phyloP scores from a whole-genome alignment of 345 rosid species.

The Eucalyptus curtisii region DNA sequence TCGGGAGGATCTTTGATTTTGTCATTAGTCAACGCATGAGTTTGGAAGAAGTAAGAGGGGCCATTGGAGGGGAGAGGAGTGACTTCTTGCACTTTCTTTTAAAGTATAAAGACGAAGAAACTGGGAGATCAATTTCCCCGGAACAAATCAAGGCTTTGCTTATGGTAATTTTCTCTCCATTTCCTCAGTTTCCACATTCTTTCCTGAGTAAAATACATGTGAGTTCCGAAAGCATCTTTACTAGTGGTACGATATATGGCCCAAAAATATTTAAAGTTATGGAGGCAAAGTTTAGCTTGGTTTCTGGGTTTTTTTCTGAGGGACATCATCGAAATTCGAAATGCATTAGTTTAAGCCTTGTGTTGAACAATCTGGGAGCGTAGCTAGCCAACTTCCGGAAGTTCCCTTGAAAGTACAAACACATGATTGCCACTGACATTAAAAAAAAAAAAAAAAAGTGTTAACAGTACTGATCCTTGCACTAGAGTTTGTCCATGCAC shows the following conservation, averaged over 20 bases:
- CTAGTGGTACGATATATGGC: fast-evolving
- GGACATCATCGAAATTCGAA: not conserved
- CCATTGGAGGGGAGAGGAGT: not conserved
- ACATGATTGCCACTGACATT: not conserved
- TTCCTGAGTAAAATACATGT: not conserved
- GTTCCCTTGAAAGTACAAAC: not conserved
- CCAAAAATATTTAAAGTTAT: not conserved
- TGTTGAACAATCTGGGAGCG: not conserved
- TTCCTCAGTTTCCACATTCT: not conserved
- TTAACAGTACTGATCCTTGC: no score
- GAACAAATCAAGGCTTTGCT: not conserved
- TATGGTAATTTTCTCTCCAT: not conserved
- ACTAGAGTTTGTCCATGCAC: no score
- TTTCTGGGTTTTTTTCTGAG: not conserved
- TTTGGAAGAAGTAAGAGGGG: not conserved
- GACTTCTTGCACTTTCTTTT: constrained; percentile 5
- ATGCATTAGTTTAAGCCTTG: fast-evolving
- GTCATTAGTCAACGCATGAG: not conserved
- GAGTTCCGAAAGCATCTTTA: not conserved
- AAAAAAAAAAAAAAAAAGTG: no score
- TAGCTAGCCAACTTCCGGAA: not conserved
- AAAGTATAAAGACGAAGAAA: constrained; percentile 12
- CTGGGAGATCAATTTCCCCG: not conserved
- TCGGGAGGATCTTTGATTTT: not conserved
- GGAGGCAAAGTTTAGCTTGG: not conserved